Evolutionary conservation across 192 early-diverging fungal genomes (phyloP).

Genomic region (Glomus cerebriforme): DNA sequence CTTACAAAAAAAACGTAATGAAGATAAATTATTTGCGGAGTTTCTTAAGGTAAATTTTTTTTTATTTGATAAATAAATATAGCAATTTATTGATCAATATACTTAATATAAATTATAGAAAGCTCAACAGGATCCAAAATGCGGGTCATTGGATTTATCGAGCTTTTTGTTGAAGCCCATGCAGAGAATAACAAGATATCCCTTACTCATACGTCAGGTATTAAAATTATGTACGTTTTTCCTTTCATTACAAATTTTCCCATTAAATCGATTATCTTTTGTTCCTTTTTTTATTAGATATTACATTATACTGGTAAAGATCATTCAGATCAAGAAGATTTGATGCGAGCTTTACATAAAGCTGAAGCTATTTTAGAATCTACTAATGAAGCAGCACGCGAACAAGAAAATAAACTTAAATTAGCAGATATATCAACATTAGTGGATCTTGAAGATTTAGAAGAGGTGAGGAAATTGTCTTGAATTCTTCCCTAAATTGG

Average conservation of each 20-base stretch:
- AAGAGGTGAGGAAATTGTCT: slow-evolving; percentile 41
- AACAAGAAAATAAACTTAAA: slow-evolving; percentile 55
- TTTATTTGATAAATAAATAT: neutral
- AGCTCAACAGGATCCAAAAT: slow-evolving; percentile 59
- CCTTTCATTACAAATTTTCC: neutral
- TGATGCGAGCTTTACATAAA: slow-evolving; percentile 66
- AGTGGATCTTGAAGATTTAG: slow-evolving; percentile 58
- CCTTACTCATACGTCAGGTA: slow-evolving; percentile 80
- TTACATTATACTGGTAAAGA: slow-evolving; percentile 69
- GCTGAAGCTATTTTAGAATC: slow-evolving; percentile 71
- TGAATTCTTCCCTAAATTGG: neutral
- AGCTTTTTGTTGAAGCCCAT: slow-evolving; percentile 86
- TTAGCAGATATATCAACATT: slow-evolving; percentile 58
- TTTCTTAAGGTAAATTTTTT: slow-evolving; percentile 61
- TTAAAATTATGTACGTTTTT: neutral
- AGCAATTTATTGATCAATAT: neutral
- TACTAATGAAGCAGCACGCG: slow-evolving; percentile 83
- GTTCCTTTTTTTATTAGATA: slow-evolving; percentile 48
- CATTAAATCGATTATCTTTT: neutral
- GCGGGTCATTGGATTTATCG: slow-evolving; percentile 73
- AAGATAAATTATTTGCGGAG: slow-evolving; percentile 55
- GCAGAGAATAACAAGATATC: slow-evolving; percentile 94
- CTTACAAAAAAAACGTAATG: slow-evolving; percentile 54
- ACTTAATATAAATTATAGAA: slow-evolving; percentile 41
- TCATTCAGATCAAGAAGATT: slow-evolving; percentile 77